phyloP scores from a whole-genome alignment of 352 stramenopile genomes.

The Plasmopara viticola region DNA sequence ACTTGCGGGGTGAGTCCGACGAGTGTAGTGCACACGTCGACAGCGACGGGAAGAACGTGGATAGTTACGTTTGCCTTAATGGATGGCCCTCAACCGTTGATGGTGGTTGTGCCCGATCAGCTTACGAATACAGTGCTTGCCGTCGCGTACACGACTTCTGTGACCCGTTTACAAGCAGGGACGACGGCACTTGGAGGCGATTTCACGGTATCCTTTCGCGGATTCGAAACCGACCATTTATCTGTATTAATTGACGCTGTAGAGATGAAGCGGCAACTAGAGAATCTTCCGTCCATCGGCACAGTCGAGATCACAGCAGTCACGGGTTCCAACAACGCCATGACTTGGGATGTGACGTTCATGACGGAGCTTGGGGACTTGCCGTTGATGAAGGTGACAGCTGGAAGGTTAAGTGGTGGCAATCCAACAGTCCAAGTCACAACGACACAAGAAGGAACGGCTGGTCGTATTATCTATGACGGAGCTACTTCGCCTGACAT shows the following conservation, averaged over 20 bases:
- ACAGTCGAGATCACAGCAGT: slow-evolving; percentile 66
- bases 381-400: slow-evolving; percentile 86
- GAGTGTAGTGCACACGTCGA: slow-evolving; percentile 29
- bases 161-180: slow-evolving; percentile 37
- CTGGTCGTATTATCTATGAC: slow-evolving; percentile 90
- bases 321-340: slow-evolving; percentile 51
- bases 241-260: slow-evolving; percentile 24
- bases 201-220: slow-evolving; percentile 77
- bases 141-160: slow-evolving; percentile 42
- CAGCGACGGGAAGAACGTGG: slow-evolving; percentile 53
- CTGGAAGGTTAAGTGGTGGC: slow-evolving; percentile 77
- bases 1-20: slow-evolving; percentile 51
- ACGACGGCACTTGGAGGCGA: slow-evolving; percentile 57
- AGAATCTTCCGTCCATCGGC: slow-evolving; percentile 83
- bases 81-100: slow-evolving; percentile 36
- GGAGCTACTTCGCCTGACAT: slow-evolving; percentile 78
- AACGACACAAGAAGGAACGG: slow-evolving; percentile 80
- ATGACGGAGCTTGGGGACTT: slow-evolving; percentile 91
- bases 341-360: slow-evolving; percentile 90
- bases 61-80: slow-evolving; percentile 55
- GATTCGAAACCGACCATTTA: slow-evolving; percentile 71
- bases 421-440: slow-evolving; percentile 59
- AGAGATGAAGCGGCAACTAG: slow-evolving; percentile 81
- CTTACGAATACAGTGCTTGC: slow-evolving; percentile 47
- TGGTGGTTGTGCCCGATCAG: slow-evolving; percentile 51